phyloP scores from a whole-genome alignment of 495 filamentous ascomycete genomes.

The Tuber melanosporum region DNA sequence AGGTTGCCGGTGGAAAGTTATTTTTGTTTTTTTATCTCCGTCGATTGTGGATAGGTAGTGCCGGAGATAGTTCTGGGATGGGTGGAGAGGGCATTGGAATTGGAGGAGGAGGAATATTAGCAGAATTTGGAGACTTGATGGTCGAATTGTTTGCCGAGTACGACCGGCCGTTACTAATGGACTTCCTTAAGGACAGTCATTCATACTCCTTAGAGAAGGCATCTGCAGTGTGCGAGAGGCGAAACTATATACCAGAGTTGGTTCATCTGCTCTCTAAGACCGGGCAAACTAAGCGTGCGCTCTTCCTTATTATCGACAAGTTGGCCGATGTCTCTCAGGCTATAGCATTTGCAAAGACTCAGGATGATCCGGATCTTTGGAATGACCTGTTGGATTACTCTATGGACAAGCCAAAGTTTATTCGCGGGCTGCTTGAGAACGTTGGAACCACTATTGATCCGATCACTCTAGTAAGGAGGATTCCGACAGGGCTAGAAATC shows the following conservation, averaged over 20 bases:
- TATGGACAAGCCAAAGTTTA: conserved; percentile 95
- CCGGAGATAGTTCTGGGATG: conserved; percentile 50
- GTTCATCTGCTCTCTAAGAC: conserved; percentile 93
- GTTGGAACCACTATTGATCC: conserved; percentile 89
- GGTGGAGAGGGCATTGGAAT: conserved; percentile 48
- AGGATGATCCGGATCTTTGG: conserved; percentile 86
- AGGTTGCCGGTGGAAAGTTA: conserved; percentile 46
- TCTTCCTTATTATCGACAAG: conserved; percentile 84
- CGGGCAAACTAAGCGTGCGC: conserved; percentile 79
- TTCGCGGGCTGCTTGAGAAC: conserved; percentile 83
- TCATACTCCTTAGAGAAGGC: conserved; percentile 79
- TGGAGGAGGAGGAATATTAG: conserved; percentile 52
- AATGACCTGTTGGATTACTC: conserved; percentile 87
- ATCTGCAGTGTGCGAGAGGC: conserved; percentile 66
- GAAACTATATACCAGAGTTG: conserved; percentile 76
- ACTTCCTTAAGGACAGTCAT: conserved; percentile 76
- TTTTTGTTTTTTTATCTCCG: conserved; percentile 91
- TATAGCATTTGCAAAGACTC: conserved; percentile 87
- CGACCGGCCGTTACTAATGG: conserved; percentile 70
- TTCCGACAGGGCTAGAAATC: conserved; percentile 85
- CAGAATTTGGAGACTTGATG: conserved; percentile 76
- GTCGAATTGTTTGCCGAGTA: conserved; percentile 79
- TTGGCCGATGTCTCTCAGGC: conserved; percentile 82
- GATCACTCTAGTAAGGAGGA: conserved; percentile 77
- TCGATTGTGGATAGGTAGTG: conserved; percentile 61